These are phyloP conservation scores for Tuber indicum DNA, from an alignment of 495 filamentous ascomycete genomes.

Conservation along the genomic window DNA sequence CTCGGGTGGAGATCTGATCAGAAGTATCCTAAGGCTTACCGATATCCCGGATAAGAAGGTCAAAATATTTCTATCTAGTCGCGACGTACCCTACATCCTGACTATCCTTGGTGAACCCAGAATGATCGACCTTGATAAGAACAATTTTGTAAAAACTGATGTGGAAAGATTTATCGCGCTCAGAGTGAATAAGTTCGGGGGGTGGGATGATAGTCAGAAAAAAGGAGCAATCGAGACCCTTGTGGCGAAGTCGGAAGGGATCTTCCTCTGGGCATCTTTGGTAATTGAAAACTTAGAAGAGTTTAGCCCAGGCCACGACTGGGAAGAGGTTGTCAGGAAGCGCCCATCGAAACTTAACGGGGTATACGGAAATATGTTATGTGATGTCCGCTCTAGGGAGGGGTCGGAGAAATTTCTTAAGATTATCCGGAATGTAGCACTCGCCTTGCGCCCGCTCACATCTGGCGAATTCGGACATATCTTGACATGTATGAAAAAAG, in stretches of 20 bases:
- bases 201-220: background rate
- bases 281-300: background rate
- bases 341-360: background rate
- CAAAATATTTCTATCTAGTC: background rate
- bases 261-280: background rate
- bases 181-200: background rate
- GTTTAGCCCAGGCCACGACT: background rate
- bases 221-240: background rate
- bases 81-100: background rate
- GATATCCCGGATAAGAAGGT: background rate
- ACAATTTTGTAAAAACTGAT: accelerated
- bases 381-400: background rate
- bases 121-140: background rate
- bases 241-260: background rate
- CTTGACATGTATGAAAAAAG: background rate
- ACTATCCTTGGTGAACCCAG: background rate
- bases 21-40: background rate
- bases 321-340: background rate
- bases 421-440: background rate
- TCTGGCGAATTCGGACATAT: background rate
- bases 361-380: background rate
- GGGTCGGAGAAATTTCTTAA: background rate
- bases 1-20: background rate
- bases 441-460: background rate
- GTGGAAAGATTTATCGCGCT: background rate